Evolutionary conservation across 768 basidiomycete species (phyloP).

Genomic region (Termitomyces sp.): DNA sequence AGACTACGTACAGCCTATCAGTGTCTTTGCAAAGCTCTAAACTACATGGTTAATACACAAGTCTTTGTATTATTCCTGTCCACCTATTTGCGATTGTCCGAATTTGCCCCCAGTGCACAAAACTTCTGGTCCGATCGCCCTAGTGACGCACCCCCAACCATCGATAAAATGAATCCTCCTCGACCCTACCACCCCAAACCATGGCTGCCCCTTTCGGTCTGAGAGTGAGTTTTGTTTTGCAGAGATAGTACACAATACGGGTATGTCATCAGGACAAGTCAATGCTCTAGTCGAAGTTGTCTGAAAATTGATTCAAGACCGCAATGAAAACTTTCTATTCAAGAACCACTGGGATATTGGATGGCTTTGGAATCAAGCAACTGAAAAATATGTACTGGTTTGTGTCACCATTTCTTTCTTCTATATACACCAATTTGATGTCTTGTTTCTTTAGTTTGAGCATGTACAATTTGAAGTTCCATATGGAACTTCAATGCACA

Average conservation of each 20-base stretch:
- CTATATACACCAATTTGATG: neutral
- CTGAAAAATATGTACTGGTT: neutral
- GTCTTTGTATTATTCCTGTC: too few species aligned
- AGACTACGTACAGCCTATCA: too few species aligned
- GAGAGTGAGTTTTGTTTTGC: too few species aligned
- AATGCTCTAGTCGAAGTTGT: conserved; percentile 19
- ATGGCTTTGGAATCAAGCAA: conserved; percentile 17
- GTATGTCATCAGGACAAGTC: conserved; percentile 16
- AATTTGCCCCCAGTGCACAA: too few species aligned
- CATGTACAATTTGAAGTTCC: neutral
- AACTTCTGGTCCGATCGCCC: too few species aligned
- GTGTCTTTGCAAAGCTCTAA: too few species aligned
- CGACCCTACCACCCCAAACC: neutral
- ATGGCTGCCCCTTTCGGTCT: too few species aligned
- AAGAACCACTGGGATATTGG: conserved; percentile 15
- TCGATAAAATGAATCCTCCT: too few species aligned
- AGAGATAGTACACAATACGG: conserved; percentile 12
- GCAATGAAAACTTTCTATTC: conserved; percentile 15
- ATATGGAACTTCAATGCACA: neutral
- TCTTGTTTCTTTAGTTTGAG: neutral
- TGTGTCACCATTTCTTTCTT: neutral
- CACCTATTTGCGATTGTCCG: too few species aligned
- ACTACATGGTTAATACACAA: too few species aligned
- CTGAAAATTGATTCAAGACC: neutral
- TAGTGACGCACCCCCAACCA: too few species aligned